These are phyloP conservation scores for Scytalidium lignicola DNA, from an alignment of 2,329 filamentous ascomycete genomes.

Conservation along the genomic window DNA sequence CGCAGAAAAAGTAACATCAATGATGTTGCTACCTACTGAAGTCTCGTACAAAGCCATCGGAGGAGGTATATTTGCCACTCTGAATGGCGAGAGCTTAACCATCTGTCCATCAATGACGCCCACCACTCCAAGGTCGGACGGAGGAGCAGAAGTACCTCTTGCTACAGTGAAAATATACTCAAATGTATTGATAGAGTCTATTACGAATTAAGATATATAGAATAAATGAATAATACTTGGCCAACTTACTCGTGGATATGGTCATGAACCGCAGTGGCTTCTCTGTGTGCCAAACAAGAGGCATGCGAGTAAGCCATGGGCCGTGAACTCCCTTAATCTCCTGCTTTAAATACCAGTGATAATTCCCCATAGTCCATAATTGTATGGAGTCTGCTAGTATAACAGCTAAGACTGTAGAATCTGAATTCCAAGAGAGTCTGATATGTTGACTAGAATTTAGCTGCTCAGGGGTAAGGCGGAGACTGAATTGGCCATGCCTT, in stretches of 20 bases:
- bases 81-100: conserved; percentile 80
- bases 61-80: conserved; percentile 80
- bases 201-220: conserved; percentile 9
- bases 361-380: conserved; percentile 95
- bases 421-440: conserved; percentile 77
- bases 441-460: conserved; percentile 54
- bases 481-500: conserved; percentile 88
- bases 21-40: conserved; percentile 51
- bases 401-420: conserved; percentile 89
- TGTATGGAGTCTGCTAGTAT: conserved; percentile 70
- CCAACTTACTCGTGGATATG: conserved; percentile 41
- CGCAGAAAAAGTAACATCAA: conserved; percentile 71
- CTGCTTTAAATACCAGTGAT: conserved; percentile 97
- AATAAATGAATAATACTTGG: neutral
- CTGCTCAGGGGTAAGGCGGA: conserved; percentile 61
- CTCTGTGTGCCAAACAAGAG: conserved; percentile 74
- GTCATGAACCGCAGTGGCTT: conserved; percentile 66
- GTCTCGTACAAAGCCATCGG: conserved; percentile 86
- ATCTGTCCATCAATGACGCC: conserved; percentile 77
- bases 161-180: conserved; percentile 66
- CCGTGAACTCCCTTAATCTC: conserved; percentile 53
- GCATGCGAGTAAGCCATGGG: conserved; percentile 26
- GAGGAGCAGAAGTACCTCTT: conserved; percentile 64
- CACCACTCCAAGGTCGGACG: conserved; percentile 72
- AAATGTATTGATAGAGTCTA: conserved; percentile 47